phyloP scores from a whole-genome alignment of 2,329 filamentous ascomycete genomes.

The Ceratocystis variospora region DNA sequence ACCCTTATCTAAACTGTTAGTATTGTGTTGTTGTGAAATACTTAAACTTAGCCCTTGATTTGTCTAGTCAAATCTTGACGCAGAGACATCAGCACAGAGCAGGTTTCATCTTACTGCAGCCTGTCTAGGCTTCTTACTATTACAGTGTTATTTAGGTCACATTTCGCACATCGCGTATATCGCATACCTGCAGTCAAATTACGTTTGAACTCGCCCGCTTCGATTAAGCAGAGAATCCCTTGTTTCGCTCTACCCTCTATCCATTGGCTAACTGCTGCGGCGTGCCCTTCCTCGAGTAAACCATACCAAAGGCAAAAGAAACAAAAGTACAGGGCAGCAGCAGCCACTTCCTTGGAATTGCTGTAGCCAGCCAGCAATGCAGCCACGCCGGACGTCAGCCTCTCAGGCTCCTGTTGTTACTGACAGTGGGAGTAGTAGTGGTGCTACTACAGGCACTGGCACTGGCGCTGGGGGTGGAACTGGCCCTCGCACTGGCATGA shows the following conservation, averaged over 20 bases:
- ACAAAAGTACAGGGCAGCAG: slow-evolving; percentile 9
- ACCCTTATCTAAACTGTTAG: neutral
- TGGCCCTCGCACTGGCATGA: neutral
- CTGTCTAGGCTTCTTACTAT: neutral
- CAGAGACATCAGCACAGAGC: neutral
- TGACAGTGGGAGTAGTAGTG: neutral
- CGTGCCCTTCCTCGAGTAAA: neutral
- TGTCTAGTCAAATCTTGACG: neutral
- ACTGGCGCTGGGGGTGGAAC: slow-evolving; percentile 19
- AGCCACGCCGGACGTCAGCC: slow-evolving; percentile 27
- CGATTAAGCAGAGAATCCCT: neutral
- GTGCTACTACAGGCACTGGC: neutral
- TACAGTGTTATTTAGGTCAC: neutral
- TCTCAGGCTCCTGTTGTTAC: slow-evolving; percentile 36
- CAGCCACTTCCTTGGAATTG: slow-evolving; percentile 21
- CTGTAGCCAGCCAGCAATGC: slow-evolving; percentile 25
- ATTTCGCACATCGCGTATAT: neutral
- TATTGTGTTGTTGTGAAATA: no score
- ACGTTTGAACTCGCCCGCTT: neutral
- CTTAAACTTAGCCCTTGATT: no score
- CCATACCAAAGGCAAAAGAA: slow-evolving; percentile 21
- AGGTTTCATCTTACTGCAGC: neutral
- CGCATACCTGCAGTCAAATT: slow-evolving; percentile 1
- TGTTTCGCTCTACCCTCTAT: neutral
- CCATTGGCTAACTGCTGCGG: neutral